Evolutionary conservation across 768 basidiomycete genomes (phyloP), one percentile per base, ranked within the genome.

Genomic region (Lactarius sp.): DNA sequence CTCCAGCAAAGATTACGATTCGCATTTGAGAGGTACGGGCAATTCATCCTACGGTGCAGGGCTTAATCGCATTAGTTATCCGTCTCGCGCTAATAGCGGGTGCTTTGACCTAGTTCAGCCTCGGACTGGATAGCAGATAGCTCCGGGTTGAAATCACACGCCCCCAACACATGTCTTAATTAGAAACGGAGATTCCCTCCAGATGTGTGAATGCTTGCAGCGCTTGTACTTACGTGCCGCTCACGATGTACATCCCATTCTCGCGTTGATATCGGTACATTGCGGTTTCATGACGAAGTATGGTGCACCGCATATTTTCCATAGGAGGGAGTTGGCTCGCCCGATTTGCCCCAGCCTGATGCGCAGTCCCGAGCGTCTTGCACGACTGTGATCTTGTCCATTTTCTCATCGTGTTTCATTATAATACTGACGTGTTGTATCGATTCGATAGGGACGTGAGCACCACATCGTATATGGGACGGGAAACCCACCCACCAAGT

Each of bases 51-150:
- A 36, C 52, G 31, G 3, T 49, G 49, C 52, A n/a, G 27, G 31
- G 3, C 36, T 42, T 31, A 33, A 37, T 31, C 51, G 53, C 27
- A 18, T 44, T 39, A 36, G 22, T 20, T 20, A 46, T 37, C 14
- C 22, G 6, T 58, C 51, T 52, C 18, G 46, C 52, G 56, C 31
- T 54, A 33, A 63, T 42, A 54, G n/a, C 52, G 57, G 56, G 31
- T 53, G 31, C 27, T 33, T 34, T 18, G 14, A 34, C 27, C 14
- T 13, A n/a, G 27, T 41, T 37, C 39, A 39, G 56, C 33, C 20
- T 33, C 36, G 27, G 42, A 22, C 31, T 37, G 41, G 59, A 47
- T 37, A 5, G 27, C 44, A 52, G 42, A n/a, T 56, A 31, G 51
- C n/a, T 27, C 47, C 31, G 27, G 7, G 6, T 37, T 56, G 18